Percentiles rank a stretch among this genome's conserved stretches.
These are phyloP conservation scores for Carex cristatella DNA, from an alignment of 176 grass and related monocot genomes.

Conservation along the genomic window DNA sequence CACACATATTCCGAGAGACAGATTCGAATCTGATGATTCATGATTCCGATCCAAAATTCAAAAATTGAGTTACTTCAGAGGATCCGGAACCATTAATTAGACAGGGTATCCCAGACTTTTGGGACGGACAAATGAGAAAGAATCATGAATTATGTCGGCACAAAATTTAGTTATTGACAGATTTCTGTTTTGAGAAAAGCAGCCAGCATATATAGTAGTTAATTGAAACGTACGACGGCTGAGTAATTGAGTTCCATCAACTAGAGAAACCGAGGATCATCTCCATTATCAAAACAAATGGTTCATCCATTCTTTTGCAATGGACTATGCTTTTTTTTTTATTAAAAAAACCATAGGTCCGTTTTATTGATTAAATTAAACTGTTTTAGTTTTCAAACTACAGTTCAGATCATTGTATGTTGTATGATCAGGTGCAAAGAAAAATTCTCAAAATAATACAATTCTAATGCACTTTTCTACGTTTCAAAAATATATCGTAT, in stretches of 20 bases:
- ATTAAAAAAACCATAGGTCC: too few relatives aligned
- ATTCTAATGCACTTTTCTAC: too few relatives aligned
- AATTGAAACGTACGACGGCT: background rate
- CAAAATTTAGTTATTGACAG: background rate
- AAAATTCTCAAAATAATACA: too few relatives aligned
- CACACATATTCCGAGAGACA: too few relatives aligned
- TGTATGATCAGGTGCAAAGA: too few relatives aligned
- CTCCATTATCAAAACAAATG: background rate
- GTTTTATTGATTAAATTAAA: too few relatives aligned
- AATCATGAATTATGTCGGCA: background rate
- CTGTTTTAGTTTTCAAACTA: too few relatives aligned
- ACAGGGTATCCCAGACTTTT: background rate
- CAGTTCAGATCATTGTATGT: too few relatives aligned
- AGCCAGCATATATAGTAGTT: background rate
- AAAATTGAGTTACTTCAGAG: too few relatives aligned
- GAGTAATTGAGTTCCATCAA: background rate
- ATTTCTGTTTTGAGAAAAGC: background rate
- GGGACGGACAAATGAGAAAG: background rate
- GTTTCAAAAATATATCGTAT: too few relatives aligned
- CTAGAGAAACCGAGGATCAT: background rate
- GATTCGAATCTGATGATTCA: too few relatives aligned
- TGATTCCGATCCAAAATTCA: too few relatives aligned
- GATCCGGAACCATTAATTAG: background rate
- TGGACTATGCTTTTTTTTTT: background rate
- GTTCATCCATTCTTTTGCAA: background rate